Conservation (phyloP, 331 rosid species). For the Malus hybrid region DNA sequence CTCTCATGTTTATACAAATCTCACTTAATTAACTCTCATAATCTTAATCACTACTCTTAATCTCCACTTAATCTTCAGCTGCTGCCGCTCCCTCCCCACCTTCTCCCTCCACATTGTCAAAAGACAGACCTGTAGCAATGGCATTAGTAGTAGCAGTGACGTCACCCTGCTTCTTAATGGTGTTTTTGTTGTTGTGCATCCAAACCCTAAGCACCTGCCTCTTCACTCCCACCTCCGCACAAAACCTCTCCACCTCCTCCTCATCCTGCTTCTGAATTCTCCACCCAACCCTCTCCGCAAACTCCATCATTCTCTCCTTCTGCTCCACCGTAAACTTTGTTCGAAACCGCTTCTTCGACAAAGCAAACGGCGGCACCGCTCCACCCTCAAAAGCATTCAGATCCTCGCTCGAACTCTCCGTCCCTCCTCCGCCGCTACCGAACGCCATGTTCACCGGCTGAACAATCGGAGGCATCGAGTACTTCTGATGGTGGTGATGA, state of each 20-base stretch:
- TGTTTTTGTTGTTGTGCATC: conserved; percentile 55
- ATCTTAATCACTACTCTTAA: not conserved
- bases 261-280: conserved; percentile 48
- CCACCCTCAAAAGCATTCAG: conserved; percentile 25
- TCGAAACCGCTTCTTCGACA: conserved; percentile 40
- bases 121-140: not conserved
- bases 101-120: conserved; percentile 13
- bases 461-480: conserved; percentile 27
- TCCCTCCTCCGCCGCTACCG: conserved; percentile 24
- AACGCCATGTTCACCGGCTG: conserved; percentile 47
- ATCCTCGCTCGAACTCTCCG: conserved; percentile 48
- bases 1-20: conserved; percentile 2
- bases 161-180: conserved; percentile 19
- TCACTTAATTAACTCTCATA: not conserved
- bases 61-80: not conserved
- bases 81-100: not conserved
- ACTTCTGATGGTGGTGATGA: conserved; percentile 24
- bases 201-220: conserved; percentile 48
- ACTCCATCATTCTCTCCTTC: conserved; percentile 43
- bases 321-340: conserved; percentile 47
- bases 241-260: conserved; percentile 36
- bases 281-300: conserved; percentile 49
- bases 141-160: not conserved
- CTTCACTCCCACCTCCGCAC: conserved; percentile 40
- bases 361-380: not conserved